Base-by-base conservation (phyloP, 768 basidiomycete species). In the Pisolithus albus region DNA sequence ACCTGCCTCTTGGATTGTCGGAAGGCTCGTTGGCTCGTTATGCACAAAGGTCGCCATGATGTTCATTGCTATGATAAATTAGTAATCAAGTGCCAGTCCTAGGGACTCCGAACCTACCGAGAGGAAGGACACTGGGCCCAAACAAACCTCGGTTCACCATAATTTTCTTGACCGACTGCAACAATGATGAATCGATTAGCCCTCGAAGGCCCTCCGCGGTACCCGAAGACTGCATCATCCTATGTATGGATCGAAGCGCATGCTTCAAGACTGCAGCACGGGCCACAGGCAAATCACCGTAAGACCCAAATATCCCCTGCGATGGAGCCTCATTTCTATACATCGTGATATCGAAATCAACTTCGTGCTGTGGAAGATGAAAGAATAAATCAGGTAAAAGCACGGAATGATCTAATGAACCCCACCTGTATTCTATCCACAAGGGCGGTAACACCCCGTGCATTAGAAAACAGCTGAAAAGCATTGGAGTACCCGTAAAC, bases 41-140 rank as follows among this genome's bases (percentile, higher is more conserved):
- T 99, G 95, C 8, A 98, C 84, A 68, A 97, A 97, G 0, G 92
- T 92, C 13, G 92, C 84, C 84, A 96, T 91, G 62, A 93, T 86
- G 65, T 94, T 92, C 73, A 94, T 90, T 5, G 90, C 92, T 59
- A 49, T 30, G 8, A 49, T 19, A 63, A 48, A 62, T 30, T 52
- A 37, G 34, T 28, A 28, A 44, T n/a, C 16, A 46, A 4, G 47
- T 11, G 1, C 45, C 18, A 4, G 26, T 36, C n/a, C 18, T 36
- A 15, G 30, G 19, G 10, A 18, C n/a, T 36, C 8, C 9, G 8
- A 28, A 72, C 81, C 34, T 66, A 92, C 92, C 88, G 41, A 93
- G 74, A 2, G 91, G 86, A 41, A 94, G 80, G 47, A 97, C 80
- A 57, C 82, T 86, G 1, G 92, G 79, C 2, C 96, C 96, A 70